Evolutionary conservation across 192 early-diverging fungal genomes (phyloP).

Genomic region (Dissophora ornata): DNA sequence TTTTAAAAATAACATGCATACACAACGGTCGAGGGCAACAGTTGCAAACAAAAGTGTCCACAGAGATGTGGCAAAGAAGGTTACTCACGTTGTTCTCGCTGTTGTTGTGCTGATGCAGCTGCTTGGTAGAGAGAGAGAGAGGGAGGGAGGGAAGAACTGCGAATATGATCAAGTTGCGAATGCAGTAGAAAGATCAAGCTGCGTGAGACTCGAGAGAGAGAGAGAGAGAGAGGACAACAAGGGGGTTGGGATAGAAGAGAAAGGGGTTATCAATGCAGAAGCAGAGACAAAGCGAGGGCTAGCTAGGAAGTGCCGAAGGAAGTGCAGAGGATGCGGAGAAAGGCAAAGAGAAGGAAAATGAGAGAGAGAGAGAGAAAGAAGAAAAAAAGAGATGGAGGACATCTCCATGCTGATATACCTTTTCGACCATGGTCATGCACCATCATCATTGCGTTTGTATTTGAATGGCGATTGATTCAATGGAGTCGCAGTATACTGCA

Average conservation of each 20-base stretch:
- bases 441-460: too few species aligned
- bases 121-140: slow-evolving; percentile 4
- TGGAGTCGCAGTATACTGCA: too few species aligned
- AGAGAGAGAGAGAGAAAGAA: slow-evolving; percentile 1
- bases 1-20: too few species aligned
- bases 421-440: too few species aligned
- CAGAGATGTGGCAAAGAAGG: background rate
- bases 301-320: too few species aligned
- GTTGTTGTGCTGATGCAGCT: background rate
- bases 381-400: background rate
- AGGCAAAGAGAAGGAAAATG: background rate
- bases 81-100: slow-evolving; percentile 7
- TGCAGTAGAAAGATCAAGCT: slow-evolving; percentile 13
- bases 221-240: slow-evolving; percentile 1
- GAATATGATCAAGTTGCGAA: background rate
- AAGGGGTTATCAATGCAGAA: background rate
- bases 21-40: slow-evolving; percentile 12
- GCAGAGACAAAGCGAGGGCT: too few species aligned
- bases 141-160: background rate
- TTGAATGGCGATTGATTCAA: too few species aligned
- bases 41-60: background rate
- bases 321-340: background rate
- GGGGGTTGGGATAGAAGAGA: slow-evolving; percentile 5
- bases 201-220: too few species aligned
- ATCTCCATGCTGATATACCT: slow-evolving; percentile 34